These are phyloP conservation scores for Talaromyces proteolyticus DNA, from an alignment of 495 filamentous ascomycete genomes.

Conservation along the genomic window DNA sequence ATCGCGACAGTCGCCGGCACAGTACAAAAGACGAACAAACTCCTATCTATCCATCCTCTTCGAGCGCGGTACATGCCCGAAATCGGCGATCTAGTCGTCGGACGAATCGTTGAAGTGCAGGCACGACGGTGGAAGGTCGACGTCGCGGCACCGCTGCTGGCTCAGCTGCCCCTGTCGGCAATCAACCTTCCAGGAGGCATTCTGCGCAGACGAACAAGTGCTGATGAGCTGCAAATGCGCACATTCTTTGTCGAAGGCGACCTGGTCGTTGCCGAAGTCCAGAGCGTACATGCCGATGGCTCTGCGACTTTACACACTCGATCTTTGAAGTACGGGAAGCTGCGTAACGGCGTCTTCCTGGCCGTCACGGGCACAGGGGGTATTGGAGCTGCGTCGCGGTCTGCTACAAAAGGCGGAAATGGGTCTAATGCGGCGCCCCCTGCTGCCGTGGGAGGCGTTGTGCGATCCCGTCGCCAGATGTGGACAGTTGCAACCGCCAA, in stretches of 20 bases:
- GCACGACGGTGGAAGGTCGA: conserved; percentile 90
- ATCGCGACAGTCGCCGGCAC: conserved; percentile 82
- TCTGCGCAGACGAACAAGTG: conserved; percentile 80
- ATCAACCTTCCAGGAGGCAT: conserved; percentile 97
- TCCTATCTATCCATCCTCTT: conserved; percentile 82
- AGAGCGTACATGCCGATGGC: conserved; percentile 74
- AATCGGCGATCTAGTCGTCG: conserved; percentile 92
- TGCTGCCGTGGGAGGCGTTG: conserved; percentile 56
- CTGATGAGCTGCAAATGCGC: conserved; percentile 92
- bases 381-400: conserved; percentile 41
- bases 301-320: conserved; percentile 83
- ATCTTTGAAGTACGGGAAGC: conserved; percentile 86
- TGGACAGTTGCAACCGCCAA: conserved; percentile 67
- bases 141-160: conserved; percentile 75
- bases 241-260: conserved; percentile 91
- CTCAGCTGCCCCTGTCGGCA: conserved; percentile 71
- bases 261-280: conserved; percentile 84
- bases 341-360: conserved; percentile 86
- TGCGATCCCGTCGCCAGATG: conserved; percentile 74
- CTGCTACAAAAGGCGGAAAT: conserved; percentile 24
- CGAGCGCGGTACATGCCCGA: conserved; percentile 93
- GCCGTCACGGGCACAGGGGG: conserved; percentile 75
- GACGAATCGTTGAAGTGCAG: conserved; percentile 88
- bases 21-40: conserved; percentile 87
- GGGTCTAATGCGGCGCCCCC: conserved; percentile 17